Evolutionary conservation across 495 filamentous ascomycete species (phyloP), one percentile per base, ranked within the genome.

Genomic region (Paragyromitra xinjiangensis): DNA sequence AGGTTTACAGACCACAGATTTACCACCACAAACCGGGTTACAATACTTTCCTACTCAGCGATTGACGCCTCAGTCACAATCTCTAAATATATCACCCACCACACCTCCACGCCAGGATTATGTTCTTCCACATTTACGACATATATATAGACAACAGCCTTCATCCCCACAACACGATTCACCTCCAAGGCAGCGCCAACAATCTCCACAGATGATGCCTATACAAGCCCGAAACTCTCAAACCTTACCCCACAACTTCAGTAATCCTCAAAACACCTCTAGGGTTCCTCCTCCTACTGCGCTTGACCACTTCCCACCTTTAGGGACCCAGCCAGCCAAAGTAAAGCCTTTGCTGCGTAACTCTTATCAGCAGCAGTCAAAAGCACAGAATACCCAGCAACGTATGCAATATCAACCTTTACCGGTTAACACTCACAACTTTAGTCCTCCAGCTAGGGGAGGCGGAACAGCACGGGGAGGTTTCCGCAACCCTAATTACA

Each of bases 251-350:
- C 44, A 29, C 0, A 29, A 58, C 8, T 44, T 39, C 51, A 78
- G 55, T 19, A 58, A 34, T 24, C 44, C 24, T 40, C 68, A 37
- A 59, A 14, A 53, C 42, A 26, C 14, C 14, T 34, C 74, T 16
- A 70, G 53, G 4, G 65, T 39, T 24, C 74, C 59, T 58, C 56
- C 76, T 19, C 50, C 56, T 55, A 50, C 48, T 55, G 42, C 58
- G 6, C 70, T 69, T 68, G 66, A 81, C 16, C 64, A 81, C 39
- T 81, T 81, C n/a, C 79, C 80, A 11, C 80, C 80, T 37, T 42
- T 81, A 58, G 80, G 79, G 64, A 55, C 69, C 7, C 64, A 70
- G 9, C 62, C 61, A 39, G 53, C 42, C 26, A 78, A 81, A 78
- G 61, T n/a, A 26, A 63, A 78, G 6, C 42, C 55, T 4, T 64